Conservation (phyloP, 1,284 basidiomycete species). For the Ceratobasidium sp. region DNA sequence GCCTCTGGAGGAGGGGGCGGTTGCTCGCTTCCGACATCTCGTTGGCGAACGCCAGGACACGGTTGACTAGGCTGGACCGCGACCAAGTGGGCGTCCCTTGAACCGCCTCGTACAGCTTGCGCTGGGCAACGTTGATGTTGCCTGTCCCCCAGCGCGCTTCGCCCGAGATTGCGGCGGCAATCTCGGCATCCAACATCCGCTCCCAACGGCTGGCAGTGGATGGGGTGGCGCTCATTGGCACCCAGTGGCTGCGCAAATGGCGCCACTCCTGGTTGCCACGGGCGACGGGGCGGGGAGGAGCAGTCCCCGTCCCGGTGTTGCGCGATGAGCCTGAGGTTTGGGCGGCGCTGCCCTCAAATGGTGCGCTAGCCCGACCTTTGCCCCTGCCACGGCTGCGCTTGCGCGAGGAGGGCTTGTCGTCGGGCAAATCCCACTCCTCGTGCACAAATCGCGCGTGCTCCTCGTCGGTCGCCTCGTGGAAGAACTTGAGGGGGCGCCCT, state of each 20-base stretch:
- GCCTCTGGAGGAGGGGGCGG: neutral
- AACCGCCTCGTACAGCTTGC: neutral
- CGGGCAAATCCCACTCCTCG: too few relatives aligned
- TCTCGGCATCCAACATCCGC: neutral
- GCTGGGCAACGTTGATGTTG: slow-evolving; percentile 2
- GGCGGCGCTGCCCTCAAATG: too few relatives aligned
- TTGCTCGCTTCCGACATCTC: neutral
- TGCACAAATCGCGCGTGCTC: neutral
- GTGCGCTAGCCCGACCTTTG: too few relatives aligned
- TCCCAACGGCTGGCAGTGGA: neutral
- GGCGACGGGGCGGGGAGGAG: neutral
- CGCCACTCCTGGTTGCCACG: neutral
- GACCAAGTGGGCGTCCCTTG: neutral
- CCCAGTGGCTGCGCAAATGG: neutral
- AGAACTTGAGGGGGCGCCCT: neutral
- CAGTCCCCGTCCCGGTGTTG: too few relatives aligned
- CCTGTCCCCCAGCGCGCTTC: neutral
- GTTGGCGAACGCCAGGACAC: neutral
- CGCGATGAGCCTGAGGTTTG: too few relatives aligned
- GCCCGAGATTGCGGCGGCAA: neutral
- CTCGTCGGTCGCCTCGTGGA: neutral
- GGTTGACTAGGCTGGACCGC: neutral
- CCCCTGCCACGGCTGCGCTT: too few relatives aligned
- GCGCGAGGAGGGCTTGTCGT: too few relatives aligned
- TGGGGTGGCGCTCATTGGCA: neutral